Base-by-base conservation (phyloP, 1,284 basidiomycete genomes). In the Xerocomus subilludens region DNA sequence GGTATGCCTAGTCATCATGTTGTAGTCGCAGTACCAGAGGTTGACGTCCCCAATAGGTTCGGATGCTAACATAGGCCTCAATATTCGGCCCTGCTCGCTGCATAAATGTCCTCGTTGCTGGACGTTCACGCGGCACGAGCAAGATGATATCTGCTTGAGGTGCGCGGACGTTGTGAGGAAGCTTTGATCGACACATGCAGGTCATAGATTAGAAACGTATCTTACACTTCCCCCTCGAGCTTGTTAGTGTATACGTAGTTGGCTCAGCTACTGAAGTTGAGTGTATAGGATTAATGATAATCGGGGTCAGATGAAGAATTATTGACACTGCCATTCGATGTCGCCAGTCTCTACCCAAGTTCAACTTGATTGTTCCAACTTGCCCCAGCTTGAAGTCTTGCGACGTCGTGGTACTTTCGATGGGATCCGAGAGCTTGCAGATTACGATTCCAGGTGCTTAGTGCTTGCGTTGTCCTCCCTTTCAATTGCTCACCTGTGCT, bases 381-480 rank as follows among this genome's bases (percentile, higher is more conserved):
- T 30, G 47, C 27, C 56, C n/a, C n/a, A 58, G n/a, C 58, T 67
- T 60, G 35, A 66, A 45, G 18, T 25, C 58, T 53, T 35, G 42
- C 66, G 27, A 79, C 80, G 32, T 53, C 49, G 60, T 49, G 21
- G 21, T 33, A 33, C 36, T 58, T 64, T 47, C 66, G 74, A 87
- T 87, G 86, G 82, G 83, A 42, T 86, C 88, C n/a, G 91, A 92
- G 79, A 88, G 89, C 58, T 88, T 93, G 76, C 93, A 95, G 85
- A 95, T 95, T 79, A 94, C 93, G 67, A 94, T 95, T 77, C 93
- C 93, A 84, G 92, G 93, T 93, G n/a, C n/a, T n/a, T n/a, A 78
- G 79, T 87, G 5, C 59, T 64, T 32, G 23, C 14, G 16, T 33
- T 20, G 5, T 64, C 6, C 21, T 47, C 5, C 36, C 5, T 14